Evolutionary conservation across 2,329 filamentous ascomycete species (phyloP).

Genomic region (Chrysoporthe deuterocubensis): DNA sequence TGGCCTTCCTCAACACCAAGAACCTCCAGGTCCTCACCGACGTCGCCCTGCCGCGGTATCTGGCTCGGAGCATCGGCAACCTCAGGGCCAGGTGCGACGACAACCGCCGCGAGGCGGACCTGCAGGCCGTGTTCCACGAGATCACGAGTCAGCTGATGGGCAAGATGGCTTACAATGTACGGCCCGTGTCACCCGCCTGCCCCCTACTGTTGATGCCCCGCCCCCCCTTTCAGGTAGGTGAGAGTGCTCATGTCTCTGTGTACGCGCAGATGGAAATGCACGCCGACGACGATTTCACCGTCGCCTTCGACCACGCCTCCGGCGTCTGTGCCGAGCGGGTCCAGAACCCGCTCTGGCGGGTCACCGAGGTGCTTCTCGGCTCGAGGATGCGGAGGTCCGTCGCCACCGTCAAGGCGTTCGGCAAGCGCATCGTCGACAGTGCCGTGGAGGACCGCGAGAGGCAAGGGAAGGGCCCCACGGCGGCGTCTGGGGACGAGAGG

Average conservation of each 20-base stretch:
- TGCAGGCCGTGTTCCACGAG: slow-evolving; percentile 65
- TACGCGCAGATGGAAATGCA: slow-evolving; percentile 65
- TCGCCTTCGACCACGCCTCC: slow-evolving; percentile 66
- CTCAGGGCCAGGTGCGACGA: slow-evolving; percentile 41
- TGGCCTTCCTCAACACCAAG: slow-evolving; percentile 60
- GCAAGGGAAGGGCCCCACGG: background rate
- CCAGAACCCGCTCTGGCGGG: slow-evolving; percentile 66
- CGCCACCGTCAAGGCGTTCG: slow-evolving; percentile 56
- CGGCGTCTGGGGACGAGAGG: slow-evolving; percentile 32
- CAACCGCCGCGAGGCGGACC: slow-evolving; percentile 47
- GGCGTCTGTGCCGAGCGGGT: slow-evolving; percentile 64
- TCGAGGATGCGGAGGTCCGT: slow-evolving; percentile 53
- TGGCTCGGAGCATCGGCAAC: slow-evolving; percentile 46
- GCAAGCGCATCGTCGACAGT: slow-evolving; percentile 59
- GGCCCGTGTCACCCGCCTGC: slow-evolving; percentile 20
- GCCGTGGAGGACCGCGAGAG: slow-evolving; percentile 49
- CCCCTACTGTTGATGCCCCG: background rate
- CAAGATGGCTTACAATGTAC: slow-evolving; percentile 66
- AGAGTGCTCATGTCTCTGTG: background rate
- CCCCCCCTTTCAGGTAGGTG: background rate
- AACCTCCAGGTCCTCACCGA: slow-evolving; percentile 63
- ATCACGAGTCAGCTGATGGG: slow-evolving; percentile 70
- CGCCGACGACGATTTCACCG: slow-evolving; percentile 61
- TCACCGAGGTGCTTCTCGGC: slow-evolving; percentile 61
- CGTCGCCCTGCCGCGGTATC: slow-evolving; percentile 58